These are phyloP conservation scores for Phialophora chinensis DNA, from an alignment of 2,329 filamentous ascomycete species.

Conservation along the genomic window DNA sequence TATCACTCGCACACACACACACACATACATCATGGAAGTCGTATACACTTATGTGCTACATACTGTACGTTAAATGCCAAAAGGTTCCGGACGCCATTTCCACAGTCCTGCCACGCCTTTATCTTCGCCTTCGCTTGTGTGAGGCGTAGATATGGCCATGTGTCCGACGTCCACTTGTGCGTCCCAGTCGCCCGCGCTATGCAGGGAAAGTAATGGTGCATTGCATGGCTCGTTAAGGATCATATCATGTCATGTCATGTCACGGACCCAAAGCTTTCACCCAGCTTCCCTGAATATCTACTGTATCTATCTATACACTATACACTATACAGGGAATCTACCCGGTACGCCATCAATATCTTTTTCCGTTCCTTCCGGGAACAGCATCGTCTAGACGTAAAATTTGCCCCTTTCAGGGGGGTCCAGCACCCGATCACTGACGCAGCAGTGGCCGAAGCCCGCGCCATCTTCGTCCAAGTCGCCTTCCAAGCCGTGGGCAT, in stretches of 20 bases:
- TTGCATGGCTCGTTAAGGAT: neutral
- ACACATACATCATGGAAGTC: too few species aligned
- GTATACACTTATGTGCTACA: too few species aligned
- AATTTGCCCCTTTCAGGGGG: conserved; percentile 33
- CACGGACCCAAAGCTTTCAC: neutral
- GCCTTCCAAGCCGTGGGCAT: conserved; percentile 23
- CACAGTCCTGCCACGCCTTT: too few species aligned
- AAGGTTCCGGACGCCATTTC: too few species aligned
- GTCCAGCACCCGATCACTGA: conserved; percentile 37
- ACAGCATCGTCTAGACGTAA: conserved; percentile 31
- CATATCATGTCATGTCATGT: neutral
- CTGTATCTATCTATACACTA: neutral
- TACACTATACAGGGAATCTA: neutral
- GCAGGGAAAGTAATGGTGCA: neutral
- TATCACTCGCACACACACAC: too few species aligned
- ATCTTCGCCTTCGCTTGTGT: neutral
- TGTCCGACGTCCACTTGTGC: too few species aligned
- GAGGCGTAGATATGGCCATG: neutral
- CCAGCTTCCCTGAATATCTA: neutral
- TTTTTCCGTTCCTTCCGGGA: too few species aligned
- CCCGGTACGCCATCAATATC: too few species aligned
- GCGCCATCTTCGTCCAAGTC: conserved; percentile 24
- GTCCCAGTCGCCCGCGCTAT: neutral
- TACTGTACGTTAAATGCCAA: too few species aligned
- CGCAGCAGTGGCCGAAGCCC: conserved; percentile 39